These are phyloP conservation scores for Neofusicoccum ribis DNA, from an alignment of 2,329 filamentous ascomycete genomes.

Conservation along the genomic window DNA sequence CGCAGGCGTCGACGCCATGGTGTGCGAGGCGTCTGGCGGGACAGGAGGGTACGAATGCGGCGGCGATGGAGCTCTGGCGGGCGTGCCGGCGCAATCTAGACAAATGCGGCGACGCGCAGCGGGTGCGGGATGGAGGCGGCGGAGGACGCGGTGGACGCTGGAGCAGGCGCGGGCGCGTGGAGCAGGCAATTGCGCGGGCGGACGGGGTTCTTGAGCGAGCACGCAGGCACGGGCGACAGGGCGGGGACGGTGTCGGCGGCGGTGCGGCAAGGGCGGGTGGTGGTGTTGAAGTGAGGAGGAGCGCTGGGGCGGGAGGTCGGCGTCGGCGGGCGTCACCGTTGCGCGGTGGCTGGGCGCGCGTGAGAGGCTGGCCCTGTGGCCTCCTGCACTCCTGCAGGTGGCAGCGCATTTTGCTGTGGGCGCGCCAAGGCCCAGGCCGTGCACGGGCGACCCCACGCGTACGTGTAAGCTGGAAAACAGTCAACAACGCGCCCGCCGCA, in stretches of 20 bases:
- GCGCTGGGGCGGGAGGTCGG: constrained; percentile 3
- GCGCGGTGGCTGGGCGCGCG: background rate
- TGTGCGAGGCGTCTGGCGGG: background rate
- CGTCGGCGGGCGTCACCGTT: background rate
- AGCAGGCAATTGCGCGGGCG: background rate
- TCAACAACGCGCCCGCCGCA: constrained; percentile 6
- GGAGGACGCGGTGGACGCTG: background rate
- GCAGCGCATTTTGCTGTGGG: background rate
- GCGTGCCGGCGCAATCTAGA: constrained; percentile 4
- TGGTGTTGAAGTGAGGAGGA: constrained; percentile 12
- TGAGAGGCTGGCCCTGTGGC: background rate
- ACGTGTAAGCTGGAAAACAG: constrained; percentile 15
- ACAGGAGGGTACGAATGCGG: background rate
- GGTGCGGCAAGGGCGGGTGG: constrained; percentile 10
- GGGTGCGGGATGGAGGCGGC: background rate
- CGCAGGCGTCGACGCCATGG: constrained; percentile 59
- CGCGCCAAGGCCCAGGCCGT: background rate
- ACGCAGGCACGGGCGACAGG: background rate
- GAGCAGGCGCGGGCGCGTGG: background rate
- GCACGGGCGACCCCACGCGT: constrained; percentile 15
- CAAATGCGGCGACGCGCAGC: constrained; percentile 17
- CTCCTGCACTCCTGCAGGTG: too few relatives aligned
- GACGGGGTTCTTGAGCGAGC: constrained; percentile 1
- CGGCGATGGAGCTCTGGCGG: background rate
- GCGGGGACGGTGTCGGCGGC: background rate